Conservation (phyloP, 306 rosid species). For the Mucuna pruriens region DNA sequence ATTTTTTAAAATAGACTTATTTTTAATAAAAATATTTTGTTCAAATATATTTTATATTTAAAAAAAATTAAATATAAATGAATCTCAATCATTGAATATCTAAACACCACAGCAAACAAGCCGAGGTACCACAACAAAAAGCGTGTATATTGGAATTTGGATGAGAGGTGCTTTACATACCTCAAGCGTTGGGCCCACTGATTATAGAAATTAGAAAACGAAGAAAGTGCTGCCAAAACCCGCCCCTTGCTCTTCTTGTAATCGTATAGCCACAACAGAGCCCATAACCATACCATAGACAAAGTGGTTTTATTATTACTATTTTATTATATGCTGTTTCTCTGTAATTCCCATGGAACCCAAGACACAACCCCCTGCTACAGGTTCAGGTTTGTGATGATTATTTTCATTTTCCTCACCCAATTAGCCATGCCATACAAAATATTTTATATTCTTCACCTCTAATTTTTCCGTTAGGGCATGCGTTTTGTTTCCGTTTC, state of each 20-base stretch:
- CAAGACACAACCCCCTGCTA: slow-evolving; percentile 23
- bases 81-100: too few relatives aligned
- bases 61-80: too few relatives aligned
- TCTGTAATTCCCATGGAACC: slow-evolving; percentile 28
- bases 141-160: not conserved
- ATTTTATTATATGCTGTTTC: not conserved
- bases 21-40: too few relatives aligned
- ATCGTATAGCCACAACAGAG: not conserved
- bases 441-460: not conserved
- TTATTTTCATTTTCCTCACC: not conserved
- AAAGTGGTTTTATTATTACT: not conserved
- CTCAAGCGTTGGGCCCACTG: not conserved
- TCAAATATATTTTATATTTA: too few relatives aligned
- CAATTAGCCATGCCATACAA: not conserved
- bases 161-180: not conserved
- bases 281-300: too few relatives aligned
- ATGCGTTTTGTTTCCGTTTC: not conserved
- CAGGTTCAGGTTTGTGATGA: slow-evolving; percentile 14
- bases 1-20: too few relatives aligned
- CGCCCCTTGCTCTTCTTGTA: not conserved
- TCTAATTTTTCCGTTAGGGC: not conserved
- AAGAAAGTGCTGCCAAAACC: not conserved
- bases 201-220: not conserved
- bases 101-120: too few relatives aligned
- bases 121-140: too few relatives aligned